Evolutionary conservation across 192 early-diverging fungal species (phyloP).

Genomic region (Podila epigama): DNA sequence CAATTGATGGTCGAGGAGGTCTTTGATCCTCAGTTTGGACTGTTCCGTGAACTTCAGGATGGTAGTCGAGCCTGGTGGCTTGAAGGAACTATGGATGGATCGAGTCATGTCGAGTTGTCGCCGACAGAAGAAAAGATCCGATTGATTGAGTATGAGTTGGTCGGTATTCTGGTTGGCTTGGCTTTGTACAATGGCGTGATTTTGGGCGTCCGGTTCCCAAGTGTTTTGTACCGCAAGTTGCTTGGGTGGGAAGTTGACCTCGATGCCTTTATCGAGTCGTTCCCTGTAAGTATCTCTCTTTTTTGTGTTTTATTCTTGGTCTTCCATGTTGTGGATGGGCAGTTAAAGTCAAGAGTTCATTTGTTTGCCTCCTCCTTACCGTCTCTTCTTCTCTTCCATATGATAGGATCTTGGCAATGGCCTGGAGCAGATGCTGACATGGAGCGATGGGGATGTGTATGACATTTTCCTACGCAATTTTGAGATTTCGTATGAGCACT

Average conservation of each 20-base stretch:
- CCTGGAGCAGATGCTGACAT: conserved; percentile 79
- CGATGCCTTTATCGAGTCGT: conserved; percentile 54
- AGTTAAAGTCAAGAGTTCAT: neutral
- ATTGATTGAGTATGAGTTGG: conserved; percentile 74
- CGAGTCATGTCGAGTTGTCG: conserved; percentile 20
- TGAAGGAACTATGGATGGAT: conserved; percentile 53
- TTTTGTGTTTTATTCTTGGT: neutral
- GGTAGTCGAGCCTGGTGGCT: conserved; percentile 83
- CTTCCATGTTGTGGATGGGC: neutral
- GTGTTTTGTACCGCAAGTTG: conserved; percentile 74
- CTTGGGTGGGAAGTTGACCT: conserved; percentile 36
- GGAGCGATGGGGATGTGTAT: conserved; percentile 75
- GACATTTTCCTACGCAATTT: conserved; percentile 86
- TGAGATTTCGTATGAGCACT: conserved; percentile 76
- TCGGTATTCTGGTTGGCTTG: conserved; percentile 91
- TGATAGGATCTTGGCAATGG: conserved; percentile 73
- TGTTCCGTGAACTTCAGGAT: conserved; percentile 68
- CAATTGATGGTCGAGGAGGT: conserved; percentile 78
- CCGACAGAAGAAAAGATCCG: conserved; percentile 30
- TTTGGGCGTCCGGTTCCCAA: conserved; percentile 75
- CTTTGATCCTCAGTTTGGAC: conserved; percentile 74
- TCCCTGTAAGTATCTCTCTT: conserved; percentile 58
- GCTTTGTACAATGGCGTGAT: conserved; percentile 90
- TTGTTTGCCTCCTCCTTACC: neutral
- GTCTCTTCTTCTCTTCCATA: neutral